Conservation (phyloP, 345 rosid genomes). For the Corchorus capsularis region DNA sequence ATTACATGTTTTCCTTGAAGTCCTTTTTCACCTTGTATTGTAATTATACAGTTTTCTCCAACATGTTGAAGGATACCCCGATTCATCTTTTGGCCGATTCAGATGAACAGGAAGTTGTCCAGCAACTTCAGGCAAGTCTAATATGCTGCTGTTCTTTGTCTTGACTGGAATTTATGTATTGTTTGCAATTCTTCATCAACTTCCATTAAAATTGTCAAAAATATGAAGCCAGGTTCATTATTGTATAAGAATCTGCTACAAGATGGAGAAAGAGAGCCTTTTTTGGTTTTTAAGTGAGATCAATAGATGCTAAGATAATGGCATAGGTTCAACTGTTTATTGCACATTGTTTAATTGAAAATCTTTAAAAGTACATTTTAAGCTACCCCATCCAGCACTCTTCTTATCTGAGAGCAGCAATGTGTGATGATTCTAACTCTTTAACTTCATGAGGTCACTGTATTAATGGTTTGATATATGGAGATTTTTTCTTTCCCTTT, state of each 20-base stretch:
- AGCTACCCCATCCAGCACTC: neutral
- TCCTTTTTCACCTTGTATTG: constrained; percentile 9
- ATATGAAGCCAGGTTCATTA: neutral
- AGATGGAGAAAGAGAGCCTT: neutral
- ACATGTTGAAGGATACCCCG: constrained; percentile 94
- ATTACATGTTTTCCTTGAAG: constrained; percentile 4
- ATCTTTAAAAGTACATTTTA: neutral
- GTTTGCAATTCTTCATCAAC: neutral
- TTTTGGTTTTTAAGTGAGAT: constrained; percentile 8
- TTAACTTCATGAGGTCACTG: neutral
- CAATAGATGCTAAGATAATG: neutral
- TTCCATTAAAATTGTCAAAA: constrained; percentile 3
- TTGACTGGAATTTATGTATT: neutral
- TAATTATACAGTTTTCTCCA: constrained; percentile 83
- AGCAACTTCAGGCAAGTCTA: constrained; percentile 84
- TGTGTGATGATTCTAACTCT: neutral
- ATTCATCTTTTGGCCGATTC: constrained; percentile 97
- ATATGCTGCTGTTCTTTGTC: neutral
- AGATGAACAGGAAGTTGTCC: constrained; percentile 94
- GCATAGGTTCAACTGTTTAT: neutral
- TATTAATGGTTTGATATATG: neutral
- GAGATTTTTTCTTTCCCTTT: neutral
- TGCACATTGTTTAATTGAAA: neutral
- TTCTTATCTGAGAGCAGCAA: neutral
- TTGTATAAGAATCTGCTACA: constrained; percentile 11